phyloP scores from a whole-genome alignment of 176 grass and related monocot genomes.

The Oryza meridionalis region DNA sequence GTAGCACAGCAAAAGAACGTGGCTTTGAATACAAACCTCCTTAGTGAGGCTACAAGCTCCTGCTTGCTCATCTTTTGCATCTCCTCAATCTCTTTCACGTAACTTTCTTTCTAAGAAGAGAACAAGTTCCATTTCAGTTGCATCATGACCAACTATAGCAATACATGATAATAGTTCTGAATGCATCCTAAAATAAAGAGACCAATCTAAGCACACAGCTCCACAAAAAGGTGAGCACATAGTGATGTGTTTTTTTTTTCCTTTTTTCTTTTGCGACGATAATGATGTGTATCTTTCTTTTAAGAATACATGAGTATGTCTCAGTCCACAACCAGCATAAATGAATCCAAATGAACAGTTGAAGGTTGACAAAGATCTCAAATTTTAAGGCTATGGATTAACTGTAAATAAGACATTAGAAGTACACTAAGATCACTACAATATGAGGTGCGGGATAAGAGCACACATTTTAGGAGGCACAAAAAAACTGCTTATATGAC shows the following conservation, averaged over 20 bases:
- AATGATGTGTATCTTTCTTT: neutral
- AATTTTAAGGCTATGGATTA: neutral
- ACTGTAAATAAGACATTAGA: neutral
- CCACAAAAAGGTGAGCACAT: neutral
- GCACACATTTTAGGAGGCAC: neutral
- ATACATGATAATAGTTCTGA: neutral
- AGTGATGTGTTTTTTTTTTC: neutral
- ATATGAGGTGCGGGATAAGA: conserved; percentile 2
- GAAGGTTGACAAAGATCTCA: neutral
- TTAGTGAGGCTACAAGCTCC: conserved; percentile 79
- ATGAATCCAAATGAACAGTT: neutral
- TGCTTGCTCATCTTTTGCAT: conserved; percentile 84
- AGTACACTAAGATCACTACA: neutral
- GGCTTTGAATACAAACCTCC: conserved; percentile 61
- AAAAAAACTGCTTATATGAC: conserved; percentile 17
- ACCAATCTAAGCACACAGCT: neutral
- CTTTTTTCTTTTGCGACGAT: too few species aligned
- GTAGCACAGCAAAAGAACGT: neutral
- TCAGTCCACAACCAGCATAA: conserved; percentile 2
- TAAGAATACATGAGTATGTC: neutral
- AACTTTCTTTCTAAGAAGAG: conserved; percentile 61
- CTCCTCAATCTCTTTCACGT: conserved; percentile 72
- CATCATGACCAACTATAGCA: conserved; percentile 10
- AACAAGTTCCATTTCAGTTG: conserved; percentile 31
- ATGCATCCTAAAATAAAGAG: neutral